These are phyloP conservation scores for Nicotiana sylvestris DNA, from an alignment of 257 asterid genomes.

Conservation along the genomic window DNA sequence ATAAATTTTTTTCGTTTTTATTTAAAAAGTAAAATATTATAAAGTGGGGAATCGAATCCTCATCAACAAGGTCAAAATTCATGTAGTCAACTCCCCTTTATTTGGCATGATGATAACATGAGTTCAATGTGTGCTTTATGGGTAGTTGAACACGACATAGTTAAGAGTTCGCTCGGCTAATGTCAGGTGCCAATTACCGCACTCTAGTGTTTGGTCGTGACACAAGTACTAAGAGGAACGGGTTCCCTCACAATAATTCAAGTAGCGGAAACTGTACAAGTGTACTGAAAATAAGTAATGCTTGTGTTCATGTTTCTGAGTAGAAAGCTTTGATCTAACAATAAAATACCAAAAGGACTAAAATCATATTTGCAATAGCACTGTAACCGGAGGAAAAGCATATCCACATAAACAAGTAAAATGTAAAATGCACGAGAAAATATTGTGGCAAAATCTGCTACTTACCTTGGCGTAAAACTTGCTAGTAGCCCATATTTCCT, in stretches of 20 bases:
- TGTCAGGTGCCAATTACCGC: background rate
- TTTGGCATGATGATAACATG: no score
- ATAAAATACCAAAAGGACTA: background rate
- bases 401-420: background rate
- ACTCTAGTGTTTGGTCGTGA: background rate
- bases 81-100: no score
- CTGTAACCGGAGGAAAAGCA: background rate
- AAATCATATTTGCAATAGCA: background rate
- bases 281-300: background rate
- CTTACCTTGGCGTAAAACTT: constrained; percentile 82
- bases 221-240: background rate
- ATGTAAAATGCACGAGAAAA: background rate
- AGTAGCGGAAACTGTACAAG: background rate
- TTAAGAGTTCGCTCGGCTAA: background rate
- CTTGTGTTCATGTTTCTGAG: background rate
- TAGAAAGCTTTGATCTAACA: background rate
- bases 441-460: constrained; percentile 6
- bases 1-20: no score
- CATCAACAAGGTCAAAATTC: no score
- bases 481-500: constrained; percentile 78
- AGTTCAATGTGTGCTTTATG: background rate
- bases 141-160: background rate
- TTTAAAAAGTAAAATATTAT: no score
- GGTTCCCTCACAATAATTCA: background rate
- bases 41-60: no score